Conservation (phyloP, 2,329 filamentous ascomycete genomes). For the Cryphonectria japonica region DNA sequence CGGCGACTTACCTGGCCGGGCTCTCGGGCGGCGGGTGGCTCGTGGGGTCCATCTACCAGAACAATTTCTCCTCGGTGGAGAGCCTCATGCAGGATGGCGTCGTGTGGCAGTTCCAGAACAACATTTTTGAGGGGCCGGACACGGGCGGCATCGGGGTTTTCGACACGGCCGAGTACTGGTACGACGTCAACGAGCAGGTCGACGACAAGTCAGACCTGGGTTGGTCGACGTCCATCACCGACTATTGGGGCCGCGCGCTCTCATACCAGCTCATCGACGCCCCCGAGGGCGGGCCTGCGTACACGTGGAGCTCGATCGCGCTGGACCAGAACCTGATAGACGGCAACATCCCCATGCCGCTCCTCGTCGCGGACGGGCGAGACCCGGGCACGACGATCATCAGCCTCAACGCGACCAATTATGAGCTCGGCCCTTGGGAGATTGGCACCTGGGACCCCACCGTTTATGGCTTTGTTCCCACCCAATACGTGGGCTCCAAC, state of each 20-base stretch:
- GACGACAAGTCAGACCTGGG: slow-evolving; percentile 63
- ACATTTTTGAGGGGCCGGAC: slow-evolving; percentile 41
- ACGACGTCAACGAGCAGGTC: slow-evolving; percentile 61
- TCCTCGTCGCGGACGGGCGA: slow-evolving; percentile 54
- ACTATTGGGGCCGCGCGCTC: slow-evolving; percentile 88
- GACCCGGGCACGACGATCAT: slow-evolving; percentile 49
- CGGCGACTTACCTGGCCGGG: slow-evolving; percentile 78
- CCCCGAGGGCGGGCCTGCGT: slow-evolving; percentile 71
- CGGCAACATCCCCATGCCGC: slow-evolving; percentile 51
- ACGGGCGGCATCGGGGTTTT: slow-evolving; percentile 34
- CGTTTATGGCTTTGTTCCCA: slow-evolving; percentile 62
- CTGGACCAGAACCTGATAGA: slow-evolving; percentile 46
- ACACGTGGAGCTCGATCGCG: slow-evolving; percentile 77
- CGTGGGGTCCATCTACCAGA: slow-evolving; percentile 78
- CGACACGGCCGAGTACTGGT: slow-evolving; percentile 57
- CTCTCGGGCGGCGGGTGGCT: slow-evolving; percentile 86
- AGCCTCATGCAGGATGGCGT: slow-evolving; percentile 52
- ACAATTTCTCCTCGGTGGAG: slow-evolving; percentile 78
- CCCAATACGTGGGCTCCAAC: slow-evolving; percentile 62
- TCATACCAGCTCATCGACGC: slow-evolving; percentile 84
- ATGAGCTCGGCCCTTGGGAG: slow-evolving; percentile 69
- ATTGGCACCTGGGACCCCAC: slow-evolving; percentile 67
- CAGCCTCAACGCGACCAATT: slow-evolving; percentile 62
- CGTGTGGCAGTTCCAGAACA: slow-evolving; percentile 42
- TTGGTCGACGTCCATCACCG: slow-evolving; percentile 75